Evolutionary conservation across 805 yeast genomes (phyloP), one percentile per base, ranked within the genome.

Genomic region (Starmerella etchellsii): DNA sequence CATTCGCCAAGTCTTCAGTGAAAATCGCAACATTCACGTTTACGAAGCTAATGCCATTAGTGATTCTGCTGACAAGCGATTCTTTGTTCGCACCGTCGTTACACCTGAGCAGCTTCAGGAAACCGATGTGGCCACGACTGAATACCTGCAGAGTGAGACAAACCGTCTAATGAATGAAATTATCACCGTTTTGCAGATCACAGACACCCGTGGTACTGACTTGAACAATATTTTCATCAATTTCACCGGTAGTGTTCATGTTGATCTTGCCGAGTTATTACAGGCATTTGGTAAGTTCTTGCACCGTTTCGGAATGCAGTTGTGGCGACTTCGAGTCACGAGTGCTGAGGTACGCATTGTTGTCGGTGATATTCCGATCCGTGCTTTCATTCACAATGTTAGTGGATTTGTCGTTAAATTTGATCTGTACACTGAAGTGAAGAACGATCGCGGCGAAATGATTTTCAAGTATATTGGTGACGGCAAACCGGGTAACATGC

Each of bases 271-370:
- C 54, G 97, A 91, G 65, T 96, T 91, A 47, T 95, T 88, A 64
- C 85, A 84, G 48, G 96, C 98, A 3, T 87, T 91, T 63, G 97
- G 95, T 51, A 93, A 95, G 18, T 91, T 91, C 76, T 70, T 91
- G 66, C 96, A 88, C 65, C 77, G 98, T 65, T 91, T 91, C 53
- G 98, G 98, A 48, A 76, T 95, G 67, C 75, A 96, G 63, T 72
- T 91, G 58, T 83, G 97, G 94, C 76, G 97, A 66, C 71, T 93
- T 56, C 78, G 98, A 56, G 91, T 91, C 37, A 85, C 97, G 34
- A 85, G 94, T 52, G 98, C 98, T 42, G 99, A 91, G 67, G 84
- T 91, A 50, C 76, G 98, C 59, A 91, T 91, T 55, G 87, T 83
- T 68, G 85, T 95, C 58, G 79, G 87, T 39, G 95, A 91, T 58